A percentile compares a stretch with the other conserved stretches of the same genome.
phyloP scores from a whole-genome alignment of 345 rosid genomes.

The Melaleuca quinquenervia region DNA sequence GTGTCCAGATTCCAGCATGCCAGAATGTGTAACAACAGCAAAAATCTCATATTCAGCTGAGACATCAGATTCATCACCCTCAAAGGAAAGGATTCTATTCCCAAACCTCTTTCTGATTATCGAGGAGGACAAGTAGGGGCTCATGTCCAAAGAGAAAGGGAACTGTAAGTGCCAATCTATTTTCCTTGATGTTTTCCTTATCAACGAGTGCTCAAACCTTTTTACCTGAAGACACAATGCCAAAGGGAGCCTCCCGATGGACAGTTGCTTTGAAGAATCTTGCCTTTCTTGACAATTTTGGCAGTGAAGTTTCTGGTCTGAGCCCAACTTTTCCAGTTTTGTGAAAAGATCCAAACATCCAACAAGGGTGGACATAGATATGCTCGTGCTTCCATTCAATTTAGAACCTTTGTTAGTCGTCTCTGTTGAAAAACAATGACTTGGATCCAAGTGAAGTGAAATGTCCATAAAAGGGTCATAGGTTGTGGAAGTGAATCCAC shows the following conservation, averaged over 20 bases:
- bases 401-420: slow-evolving; percentile 18
- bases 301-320: slow-evolving; percentile 86
- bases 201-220: slow-evolving; percentile 73
- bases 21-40: slow-evolving; percentile 78
- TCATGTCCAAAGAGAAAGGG: slow-evolving; percentile 74
- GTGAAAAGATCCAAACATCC: slow-evolving; percentile 87
- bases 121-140: slow-evolving; percentile 70
- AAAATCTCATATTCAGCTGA: slow-evolving; percentile 72
- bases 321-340: slow-evolving; percentile 66
- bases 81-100: slow-evolving; percentile 51
- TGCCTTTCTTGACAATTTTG: slow-evolving; percentile 69
- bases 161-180: slow-evolving; percentile 74
- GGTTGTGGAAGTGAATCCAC: slow-evolving; percentile 87
- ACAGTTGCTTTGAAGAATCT: slow-evolving; percentile 82
- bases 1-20: slow-evolving; percentile 82
- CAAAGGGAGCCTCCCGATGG: slow-evolving; percentile 74
- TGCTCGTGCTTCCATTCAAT: slow-evolving; percentile 13
- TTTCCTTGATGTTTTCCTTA: slow-evolving; percentile 57
- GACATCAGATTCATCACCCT: slow-evolving; percentile 42
- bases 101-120: slow-evolving; percentile 62
- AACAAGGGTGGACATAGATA: slow-evolving; percentile 38
- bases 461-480: slow-evolving; percentile 89
- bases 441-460: slow-evolving; percentile 65
- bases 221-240: slow-evolving; percentile 81
- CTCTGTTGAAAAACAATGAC: slow-evolving; percentile 14